Evolutionary conservation across 495 filamentous ascomycete species (phyloP).

Genomic region (Hypoxylon rickii): DNA sequence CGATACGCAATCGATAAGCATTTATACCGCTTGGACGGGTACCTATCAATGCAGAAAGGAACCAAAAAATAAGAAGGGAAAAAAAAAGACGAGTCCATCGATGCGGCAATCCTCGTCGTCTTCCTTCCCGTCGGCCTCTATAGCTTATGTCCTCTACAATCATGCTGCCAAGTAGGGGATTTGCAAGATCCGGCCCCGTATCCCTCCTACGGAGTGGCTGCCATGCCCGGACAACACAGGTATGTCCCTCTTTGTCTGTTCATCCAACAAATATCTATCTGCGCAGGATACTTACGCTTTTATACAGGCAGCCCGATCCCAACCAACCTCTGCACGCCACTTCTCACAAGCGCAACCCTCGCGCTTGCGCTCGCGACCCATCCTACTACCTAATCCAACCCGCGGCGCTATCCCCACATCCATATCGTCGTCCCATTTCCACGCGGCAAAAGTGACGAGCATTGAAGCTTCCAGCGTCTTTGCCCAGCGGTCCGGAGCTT

Average conservation of each 20-base stretch:
- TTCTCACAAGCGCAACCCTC: constrained; percentile 29
- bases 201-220: constrained; percentile 44
- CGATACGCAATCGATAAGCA: too few relatives aligned
- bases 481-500: constrained; percentile 34
- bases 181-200: constrained; percentile 48
- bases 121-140: neutral
- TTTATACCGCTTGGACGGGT: too few relatives aligned
- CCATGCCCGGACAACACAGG: constrained; percentile 40
- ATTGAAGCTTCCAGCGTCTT: constrained; percentile 28
- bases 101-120: neutral
- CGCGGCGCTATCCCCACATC: neutral
- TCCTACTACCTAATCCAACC: constrained; percentile 7
- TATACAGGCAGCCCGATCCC: constrained; percentile 18
- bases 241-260: neutral
- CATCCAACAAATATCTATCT: too few relatives aligned
- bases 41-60: too few relatives aligned
- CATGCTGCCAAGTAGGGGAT: constrained; percentile 60
- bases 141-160: constrained; percentile 41
- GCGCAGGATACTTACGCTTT: too few relatives aligned
- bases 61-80: neutral
- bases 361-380: neutral
- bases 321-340: constrained; percentile 18
- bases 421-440: constrained; percentile 1
- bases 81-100: neutral
- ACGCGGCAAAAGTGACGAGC: neutral